Base-by-base conservation (phyloP, 2,329 filamentous ascomycete species). In the Akanthomyces dipterigenus region DNA sequence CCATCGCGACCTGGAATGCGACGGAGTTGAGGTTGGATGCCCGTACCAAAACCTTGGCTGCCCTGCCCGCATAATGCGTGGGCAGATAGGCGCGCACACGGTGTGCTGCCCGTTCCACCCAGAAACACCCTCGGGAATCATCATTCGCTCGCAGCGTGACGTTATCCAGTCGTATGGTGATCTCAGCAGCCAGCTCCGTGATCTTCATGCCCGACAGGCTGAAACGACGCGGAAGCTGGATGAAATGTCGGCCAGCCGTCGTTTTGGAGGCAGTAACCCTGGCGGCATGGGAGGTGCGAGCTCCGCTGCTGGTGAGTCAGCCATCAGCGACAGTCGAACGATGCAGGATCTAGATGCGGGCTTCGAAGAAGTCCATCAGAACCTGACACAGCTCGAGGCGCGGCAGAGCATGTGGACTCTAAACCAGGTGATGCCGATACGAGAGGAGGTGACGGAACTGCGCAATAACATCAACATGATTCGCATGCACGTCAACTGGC, bases 391-490 rank as follows among this genome's bases (percentile, higher is more conserved):
- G 62, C 76, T 85, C 55, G 84, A 87, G 67, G 81, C 80, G 3
- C 79, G 82, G 54, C 83, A 86, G 67, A 83, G 80, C 36, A 81
- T 85, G 71, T 81, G 83, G 77, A 77, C 85, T 9, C 77, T 87
- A 67, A 86, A 85, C 66, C 82, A 87, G 69, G 81, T 83, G 5
- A 78, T 85, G 67, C 83, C 81, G 8, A 80, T 87, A 63, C 83
- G 84, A 61, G 83, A 87, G 62, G 82, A 86, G 70, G 78, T 87
- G n/a, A 79, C 80, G 4, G 84, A 87, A 69, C 74, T 85, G 46
- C 76, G 80, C 48, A 84, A 80, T 71, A 84, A 79, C 65, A 74
- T 84, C 63, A 82, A 82, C 55, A 80, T 84, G 66, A 76, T 85
- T 48, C 78, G 79, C 59, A 84, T 85, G 82, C 82, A 85, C 64